phyloP scores from a whole-genome alignment of 2,329 filamentous ascomycete species.

The Lasiodiplodia theobromae region DNA sequence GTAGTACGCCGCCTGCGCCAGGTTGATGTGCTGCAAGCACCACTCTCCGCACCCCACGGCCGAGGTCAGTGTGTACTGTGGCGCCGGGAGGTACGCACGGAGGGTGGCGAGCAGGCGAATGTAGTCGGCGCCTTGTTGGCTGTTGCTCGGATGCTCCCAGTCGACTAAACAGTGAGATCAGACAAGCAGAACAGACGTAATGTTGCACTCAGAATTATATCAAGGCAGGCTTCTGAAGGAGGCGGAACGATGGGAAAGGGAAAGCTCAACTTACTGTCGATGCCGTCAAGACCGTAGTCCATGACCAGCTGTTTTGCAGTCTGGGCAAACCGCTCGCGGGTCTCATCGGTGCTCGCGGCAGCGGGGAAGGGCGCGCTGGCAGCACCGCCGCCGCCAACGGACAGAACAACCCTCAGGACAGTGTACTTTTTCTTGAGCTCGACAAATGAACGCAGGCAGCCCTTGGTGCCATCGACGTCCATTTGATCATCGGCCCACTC shows the following conservation, averaged over 20 bases:
- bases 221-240: background rate
- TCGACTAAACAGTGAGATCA: constrained; percentile 64
- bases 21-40: constrained; percentile 73
- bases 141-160: constrained; percentile 77
- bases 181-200: background rate
- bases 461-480: constrained; percentile 68
- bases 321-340: constrained; percentile 73
- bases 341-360: constrained; percentile 67
- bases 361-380: constrained; percentile 72
- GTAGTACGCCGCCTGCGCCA: constrained; percentile 67
- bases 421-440: constrained; percentile 74
- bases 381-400: constrained; percentile 75
- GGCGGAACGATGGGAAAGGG: background rate
- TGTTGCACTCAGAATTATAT: background rate
- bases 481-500: constrained; percentile 78
- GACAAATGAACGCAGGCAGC: constrained; percentile 74
- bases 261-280: constrained; percentile 68
- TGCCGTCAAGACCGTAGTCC: constrained; percentile 74
- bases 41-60: constrained; percentile 73
- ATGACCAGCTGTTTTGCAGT: constrained; percentile 73
- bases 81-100: constrained; percentile 71
- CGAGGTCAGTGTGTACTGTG: constrained; percentile 73
- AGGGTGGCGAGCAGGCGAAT: constrained; percentile 71
- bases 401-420: constrained; percentile 77
- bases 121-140: constrained; percentile 73